These are phyloP conservation scores for Seiridium cupressi DNA, from an alignment of 2,329 filamentous ascomycete genomes.

Conservation along the genomic window DNA sequence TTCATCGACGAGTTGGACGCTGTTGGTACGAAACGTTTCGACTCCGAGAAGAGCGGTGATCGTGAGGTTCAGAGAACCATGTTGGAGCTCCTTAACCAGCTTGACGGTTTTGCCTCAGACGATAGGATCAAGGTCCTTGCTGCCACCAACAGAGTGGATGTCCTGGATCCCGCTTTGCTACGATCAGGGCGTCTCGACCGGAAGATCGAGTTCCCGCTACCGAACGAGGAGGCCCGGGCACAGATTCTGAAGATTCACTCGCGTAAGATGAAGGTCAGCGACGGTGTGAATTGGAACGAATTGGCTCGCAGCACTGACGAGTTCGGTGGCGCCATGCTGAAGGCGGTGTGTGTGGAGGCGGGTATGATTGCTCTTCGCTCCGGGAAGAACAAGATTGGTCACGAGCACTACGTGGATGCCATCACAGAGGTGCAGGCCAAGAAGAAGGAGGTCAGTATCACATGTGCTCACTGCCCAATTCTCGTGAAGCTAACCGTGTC, in stretches of 20 bases:
- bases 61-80: constrained; percentile 98
- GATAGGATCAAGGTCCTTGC: constrained; percentile 96
- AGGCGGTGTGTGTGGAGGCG: constrained; percentile 97
- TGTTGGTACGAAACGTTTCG: constrained; percentile 98
- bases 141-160: constrained; percentile 91
- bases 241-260: constrained; percentile 98
- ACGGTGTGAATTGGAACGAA: constrained; percentile 92
- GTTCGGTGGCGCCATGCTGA: constrained; percentile 95
- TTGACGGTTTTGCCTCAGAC: constrained; percentile 96
- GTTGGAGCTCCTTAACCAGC: constrained; percentile 97
- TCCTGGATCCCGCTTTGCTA: constrained; percentile 86
- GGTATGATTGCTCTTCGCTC: constrained; percentile 97
- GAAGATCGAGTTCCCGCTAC: constrained; percentile 97
- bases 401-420: constrained; percentile 98
- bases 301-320: constrained; percentile 95
- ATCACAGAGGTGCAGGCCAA: constrained; percentile 93
- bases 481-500: constrained; percentile 21
- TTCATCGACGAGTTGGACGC: constrained; percentile 99
- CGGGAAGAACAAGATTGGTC: constrained; percentile 93
- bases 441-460: constrained; percentile 77
- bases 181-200: constrained; percentile 90
- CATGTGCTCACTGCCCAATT: background rate
- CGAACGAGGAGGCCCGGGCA: constrained; percentile 94
- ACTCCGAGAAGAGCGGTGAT: constrained; percentile 96
- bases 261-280: constrained; percentile 95